A percentile compares a stretch with the other conserved stretches of the same genome.
phyloP scores from a whole-genome alignment of 2,329 filamentous ascomycete species.

The Colletotrichum melonis region DNA sequence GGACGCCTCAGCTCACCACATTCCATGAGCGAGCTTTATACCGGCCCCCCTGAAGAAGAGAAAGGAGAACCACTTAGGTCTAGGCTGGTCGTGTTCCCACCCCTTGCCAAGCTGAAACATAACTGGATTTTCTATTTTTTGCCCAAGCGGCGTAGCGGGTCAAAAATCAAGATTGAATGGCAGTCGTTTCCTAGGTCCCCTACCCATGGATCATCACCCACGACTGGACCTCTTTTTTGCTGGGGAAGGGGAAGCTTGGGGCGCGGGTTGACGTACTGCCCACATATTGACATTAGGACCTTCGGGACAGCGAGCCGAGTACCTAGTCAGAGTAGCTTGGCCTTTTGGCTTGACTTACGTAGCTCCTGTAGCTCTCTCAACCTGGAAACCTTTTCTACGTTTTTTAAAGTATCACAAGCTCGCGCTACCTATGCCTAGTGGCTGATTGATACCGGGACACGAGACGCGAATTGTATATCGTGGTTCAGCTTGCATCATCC shows the following conservation, averaged over 20 bases:
- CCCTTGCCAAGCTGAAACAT: conserved; percentile 10
- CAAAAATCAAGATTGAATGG: conserved; percentile 13
- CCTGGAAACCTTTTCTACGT: not conserved
- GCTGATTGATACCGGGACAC: conserved; percentile 12
- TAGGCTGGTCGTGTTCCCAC: too few species aligned
- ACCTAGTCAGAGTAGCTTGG: not conserved
- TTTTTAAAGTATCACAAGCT: not conserved
- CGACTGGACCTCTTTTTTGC: not conserved
- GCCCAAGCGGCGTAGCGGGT: not conserved
- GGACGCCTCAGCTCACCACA: not conserved
- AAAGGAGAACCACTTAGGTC: not conserved
- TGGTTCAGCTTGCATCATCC: conserved; percentile 22
- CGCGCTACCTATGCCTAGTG: conserved; percentile 1
- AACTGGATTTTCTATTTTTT: conserved; percentile 1
- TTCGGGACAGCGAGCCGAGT: not conserved
- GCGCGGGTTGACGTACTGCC: conserved; percentile 10
- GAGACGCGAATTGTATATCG: conserved; percentile 19
- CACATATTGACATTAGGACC: not conserved
- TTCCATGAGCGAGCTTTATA: not conserved
- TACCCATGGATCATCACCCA: not conserved
- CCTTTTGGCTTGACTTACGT: not conserved
- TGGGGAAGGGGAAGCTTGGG: conserved; percentile 4
- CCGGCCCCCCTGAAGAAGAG: not conserved
- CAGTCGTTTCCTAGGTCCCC: not conserved
- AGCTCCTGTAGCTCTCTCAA: not conserved